Percentiles rank a stretch among this genome's conserved stretches.
phyloP scores from a whole-genome alignment of 2,329 filamentous ascomycete species.

The Aspergillus novofumigatus region DNA sequence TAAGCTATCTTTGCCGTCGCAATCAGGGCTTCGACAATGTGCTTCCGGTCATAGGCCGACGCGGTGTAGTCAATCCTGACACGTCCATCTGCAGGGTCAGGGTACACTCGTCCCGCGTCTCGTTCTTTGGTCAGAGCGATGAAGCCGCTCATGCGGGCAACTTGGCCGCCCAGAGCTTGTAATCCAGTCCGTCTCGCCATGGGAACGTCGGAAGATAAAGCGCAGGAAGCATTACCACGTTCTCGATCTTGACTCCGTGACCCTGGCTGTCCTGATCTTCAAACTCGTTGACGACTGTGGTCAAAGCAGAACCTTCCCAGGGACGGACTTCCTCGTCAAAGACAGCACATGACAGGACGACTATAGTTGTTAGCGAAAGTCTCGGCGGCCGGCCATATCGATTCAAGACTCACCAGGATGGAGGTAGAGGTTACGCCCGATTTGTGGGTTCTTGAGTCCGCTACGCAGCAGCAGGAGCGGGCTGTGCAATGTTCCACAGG shows the following conservation, averaged over 20 bases:
- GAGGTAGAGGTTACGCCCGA: slow-evolving; percentile 76
- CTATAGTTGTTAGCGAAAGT: slow-evolving; percentile 9
- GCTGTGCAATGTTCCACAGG: slow-evolving; percentile 70
- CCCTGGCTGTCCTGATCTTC: slow-evolving; percentile 76
- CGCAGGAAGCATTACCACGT: slow-evolving; percentile 69
- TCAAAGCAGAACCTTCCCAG: slow-evolving; percentile 77
- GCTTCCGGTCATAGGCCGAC: slow-evolving; percentile 66
- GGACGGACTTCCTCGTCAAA: slow-evolving; percentile 67
- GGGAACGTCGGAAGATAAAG: slow-evolving; percentile 59
- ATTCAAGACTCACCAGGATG: slow-evolving; percentile 64
- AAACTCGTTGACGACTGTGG: slow-evolving; percentile 69
- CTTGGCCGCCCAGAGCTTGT: slow-evolving; percentile 66
- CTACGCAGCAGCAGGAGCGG: slow-evolving; percentile 74
- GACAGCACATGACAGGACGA: slow-evolving; percentile 49
- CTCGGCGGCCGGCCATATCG: too few relatives aligned
- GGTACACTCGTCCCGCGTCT: slow-evolving; percentile 68
- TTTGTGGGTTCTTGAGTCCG: slow-evolving; percentile 73
- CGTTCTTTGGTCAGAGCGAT: slow-evolving; percentile 73
- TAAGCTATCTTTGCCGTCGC: slow-evolving; percentile 73
- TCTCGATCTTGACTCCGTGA: slow-evolving; percentile 79
- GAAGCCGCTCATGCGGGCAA: slow-evolving; percentile 66
- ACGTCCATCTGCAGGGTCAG: slow-evolving; percentile 63
- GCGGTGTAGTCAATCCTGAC: slow-evolving; percentile 66
- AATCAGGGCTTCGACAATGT: slow-evolving; percentile 67
- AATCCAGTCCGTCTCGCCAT: slow-evolving; percentile 66